Base-by-base conservation (phyloP, 805 yeast species). In the Candida xiaguanensis region DNA sequence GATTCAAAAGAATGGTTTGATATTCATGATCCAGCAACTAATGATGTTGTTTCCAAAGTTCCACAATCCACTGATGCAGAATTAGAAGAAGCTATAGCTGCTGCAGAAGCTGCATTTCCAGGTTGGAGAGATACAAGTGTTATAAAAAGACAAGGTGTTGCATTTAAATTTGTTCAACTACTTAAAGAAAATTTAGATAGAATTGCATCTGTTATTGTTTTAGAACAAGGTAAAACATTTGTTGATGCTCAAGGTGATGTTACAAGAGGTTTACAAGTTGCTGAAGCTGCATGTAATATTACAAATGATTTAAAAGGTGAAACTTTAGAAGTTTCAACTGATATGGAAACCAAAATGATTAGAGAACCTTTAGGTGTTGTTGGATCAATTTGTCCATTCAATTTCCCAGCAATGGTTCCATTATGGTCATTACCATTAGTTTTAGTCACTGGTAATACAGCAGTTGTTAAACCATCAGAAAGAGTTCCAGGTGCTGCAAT, bases 371-470 rank as follows among this genome's bases (percentile, higher is more conserved):
- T 82, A 44, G 91, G 91, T 23, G 85, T 83, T 6, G 76, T 83
- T 43, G 88, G 82, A 12, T 83, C 89, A 17, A 84, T 83, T 52
- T 78, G 84, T 47, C 91, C 91, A 15, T 83, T 83, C 69, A 83
- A 83, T 65, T 83, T 83, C 77, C 91, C 91, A 18, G 90, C 87
- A 31, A 83, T 83, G 91, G 85, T 85, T 49, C 83, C 83, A 8
- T 67, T 79, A 49, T 79, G 85, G 85, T 71, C 80, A 19, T 63
- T 79, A 40, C 85, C 85, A 6, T 67, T 80, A 47, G 65, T 75
- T 11, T 67, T 80, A 42, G 83, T 75, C 34, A 81, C 88, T 16
- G 91, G 91, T 47, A 84, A 83, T 68, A 78, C 88, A 29, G 73
- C 77, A 55, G 56, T 82, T 53, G 62, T 78, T 68, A 57, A 82